Evolutionary conservation across 2,329 filamentous ascomycete genomes (phyloP).

Genomic region (Phyllosticta ampelicida): DNA sequence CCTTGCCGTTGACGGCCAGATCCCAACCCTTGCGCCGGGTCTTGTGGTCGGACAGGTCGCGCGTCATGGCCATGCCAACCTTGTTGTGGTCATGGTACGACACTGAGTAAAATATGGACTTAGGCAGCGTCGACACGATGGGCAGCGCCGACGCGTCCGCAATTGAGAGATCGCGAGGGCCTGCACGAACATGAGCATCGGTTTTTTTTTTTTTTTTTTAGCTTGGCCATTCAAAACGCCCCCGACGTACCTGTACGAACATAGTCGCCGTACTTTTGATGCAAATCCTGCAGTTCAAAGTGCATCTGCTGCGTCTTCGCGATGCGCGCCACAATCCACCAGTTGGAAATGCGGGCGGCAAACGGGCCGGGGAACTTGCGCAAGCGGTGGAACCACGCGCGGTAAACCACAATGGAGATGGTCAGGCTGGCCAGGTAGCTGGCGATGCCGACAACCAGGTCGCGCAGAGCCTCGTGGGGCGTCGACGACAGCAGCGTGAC

Average conservation of each 20-base stretch:
- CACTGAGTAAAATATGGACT: not conserved
- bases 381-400: slow-evolving; percentile 24
- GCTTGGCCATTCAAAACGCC: no score
- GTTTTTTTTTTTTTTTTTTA: no score
- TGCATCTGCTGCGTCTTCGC: slow-evolving; percentile 1
- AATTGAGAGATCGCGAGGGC: slow-evolving; percentile 2
- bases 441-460: not conserved
- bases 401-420: slow-evolving; percentile 16
- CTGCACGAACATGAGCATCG: no score
- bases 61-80: slow-evolving; percentile 19
- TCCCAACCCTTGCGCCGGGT: slow-evolving; percentile 24
- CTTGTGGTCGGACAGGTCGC: slow-evolving; percentile 22
- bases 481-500: not conserved
- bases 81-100: slow-evolving; percentile 14
- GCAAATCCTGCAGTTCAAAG: slow-evolving; percentile 8
- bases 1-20: slow-evolving; percentile 21
- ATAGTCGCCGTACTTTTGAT: slow-evolving; percentile 8
- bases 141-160: slow-evolving; percentile 1
- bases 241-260: slow-evolving; percentile 15
- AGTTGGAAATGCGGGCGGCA: slow-evolving; percentile 21
- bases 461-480: not conserved
- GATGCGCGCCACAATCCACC: slow-evolving; percentile 14
- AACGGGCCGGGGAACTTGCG: slow-evolving; percentile 27
- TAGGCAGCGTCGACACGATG: not conserved
- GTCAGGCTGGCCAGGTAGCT: not conserved